Evolutionary conservation across 2,329 filamentous ascomycete species (phyloP).

Genomic region (Penicillium rolfsii): DNA sequence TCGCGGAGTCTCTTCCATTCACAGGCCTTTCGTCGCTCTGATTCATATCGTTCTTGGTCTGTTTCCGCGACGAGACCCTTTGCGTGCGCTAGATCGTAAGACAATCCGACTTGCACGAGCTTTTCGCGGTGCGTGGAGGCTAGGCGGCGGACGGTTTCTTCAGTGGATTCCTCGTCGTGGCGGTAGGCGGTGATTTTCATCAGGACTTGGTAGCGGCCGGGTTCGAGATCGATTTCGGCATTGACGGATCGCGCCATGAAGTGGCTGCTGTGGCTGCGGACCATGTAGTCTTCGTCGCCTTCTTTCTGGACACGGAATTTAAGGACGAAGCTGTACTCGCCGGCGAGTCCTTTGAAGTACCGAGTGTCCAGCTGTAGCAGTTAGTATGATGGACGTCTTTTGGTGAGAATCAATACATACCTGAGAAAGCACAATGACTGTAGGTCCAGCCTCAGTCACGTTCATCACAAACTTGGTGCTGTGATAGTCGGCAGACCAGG

Average conservation of each 20-base stretch:
- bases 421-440: constrained; percentile 63
- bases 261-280: constrained; percentile 59
- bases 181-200: constrained; percentile 73
- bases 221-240: constrained; percentile 73
- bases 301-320: constrained; percentile 64
- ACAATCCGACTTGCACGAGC: constrained; percentile 56
- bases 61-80: constrained; percentile 49
- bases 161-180: constrained; percentile 56
- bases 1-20: constrained; percentile 44
- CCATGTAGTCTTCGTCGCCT: constrained; percentile 63
- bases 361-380: constrained; percentile 56
- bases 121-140: constrained; percentile 71
- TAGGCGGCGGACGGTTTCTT: constrained; percentile 68
- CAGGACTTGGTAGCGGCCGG: constrained; percentile 74
- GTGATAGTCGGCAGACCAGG: constrained; percentile 64
- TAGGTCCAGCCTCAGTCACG: constrained; percentile 55
- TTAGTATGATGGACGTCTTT: constrained; percentile 16
- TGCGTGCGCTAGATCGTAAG: constrained; percentile 52
- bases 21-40: constrained; percentile 38
- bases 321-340: constrained; percentile 60
- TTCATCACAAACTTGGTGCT: constrained; percentile 63
- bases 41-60: constrained; percentile 38
- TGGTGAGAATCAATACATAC: constrained; percentile 24
- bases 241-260: constrained; percentile 75
- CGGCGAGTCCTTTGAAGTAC: constrained; percentile 62